Conservation (phyloP, 2,329 filamentous ascomycete genomes). For the Pseudocercospora ulei region DNA sequence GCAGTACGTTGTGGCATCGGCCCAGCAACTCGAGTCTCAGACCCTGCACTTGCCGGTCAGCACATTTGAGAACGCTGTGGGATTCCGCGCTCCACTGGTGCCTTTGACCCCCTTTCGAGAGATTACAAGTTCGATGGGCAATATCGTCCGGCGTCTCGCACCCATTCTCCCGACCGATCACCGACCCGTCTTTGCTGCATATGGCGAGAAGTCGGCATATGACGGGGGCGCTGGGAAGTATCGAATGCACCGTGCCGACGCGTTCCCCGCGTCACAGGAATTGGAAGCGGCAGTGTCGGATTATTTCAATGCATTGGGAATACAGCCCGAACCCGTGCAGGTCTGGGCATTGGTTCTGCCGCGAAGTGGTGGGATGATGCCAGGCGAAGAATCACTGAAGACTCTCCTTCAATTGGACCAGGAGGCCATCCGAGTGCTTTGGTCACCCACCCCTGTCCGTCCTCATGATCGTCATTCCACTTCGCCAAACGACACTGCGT, state of each 20-base stretch:
- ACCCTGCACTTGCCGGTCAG: constrained; percentile 18
- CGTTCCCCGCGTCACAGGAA: constrained; percentile 58
- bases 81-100: constrained; percentile 29
- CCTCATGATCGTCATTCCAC: not conserved
- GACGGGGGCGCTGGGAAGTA: not conserved
- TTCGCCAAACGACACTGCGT: not conserved
- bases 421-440: not conserved
- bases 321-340: constrained; percentile 45
- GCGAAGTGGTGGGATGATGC: not conserved
- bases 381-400: not conserved
- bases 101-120: constrained; percentile 54
- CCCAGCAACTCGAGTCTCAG: constrained; percentile 22
- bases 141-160: constrained; percentile 54
- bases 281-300: constrained; percentile 56
- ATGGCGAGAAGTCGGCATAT: not conserved
- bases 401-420: not conserved
- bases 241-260: not conserved
- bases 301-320: constrained; percentile 43
- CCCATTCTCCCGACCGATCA: not conserved
- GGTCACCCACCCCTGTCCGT: not conserved
- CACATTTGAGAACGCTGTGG: not conserved
- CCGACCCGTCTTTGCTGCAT: constrained; percentile 1
- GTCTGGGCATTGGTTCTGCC: constrained; percentile 63
- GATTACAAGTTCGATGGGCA: constrained; percentile 61
- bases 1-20: constrained; percentile 10